A percentile compares a stretch with the other conserved stretches of the same genome.
Evolutionary conservation across 768 basidiomycete species (phyloP).

Genomic region (Phallus indusiatus): DNA sequence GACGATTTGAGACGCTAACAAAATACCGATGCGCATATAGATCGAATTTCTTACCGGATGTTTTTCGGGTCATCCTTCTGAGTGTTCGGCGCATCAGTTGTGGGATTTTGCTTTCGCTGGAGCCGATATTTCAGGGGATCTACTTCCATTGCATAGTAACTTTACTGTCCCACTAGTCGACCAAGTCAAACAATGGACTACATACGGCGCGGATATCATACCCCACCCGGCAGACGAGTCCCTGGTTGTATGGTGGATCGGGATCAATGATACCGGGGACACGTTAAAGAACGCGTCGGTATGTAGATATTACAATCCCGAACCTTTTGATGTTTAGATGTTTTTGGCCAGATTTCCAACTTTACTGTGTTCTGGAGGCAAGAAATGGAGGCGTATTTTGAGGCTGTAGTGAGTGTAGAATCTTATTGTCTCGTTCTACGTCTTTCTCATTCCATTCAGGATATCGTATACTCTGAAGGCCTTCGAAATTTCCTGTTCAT

Average conservation of each 20-base stretch:
- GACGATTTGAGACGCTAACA: neutral
- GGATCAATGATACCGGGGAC: slow-evolving; percentile 51
- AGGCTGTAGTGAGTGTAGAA: slow-evolving; percentile 32
- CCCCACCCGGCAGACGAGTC: slow-evolving; percentile 35
- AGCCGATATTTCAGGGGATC: slow-evolving; percentile 32
- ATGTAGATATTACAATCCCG: slow-evolving; percentile 1
- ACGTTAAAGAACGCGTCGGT: slow-evolving; percentile 28
- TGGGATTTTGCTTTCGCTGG: slow-evolving; percentile 53
- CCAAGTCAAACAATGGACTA: slow-evolving; percentile 40
- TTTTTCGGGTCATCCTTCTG: slow-evolving; percentile 32
- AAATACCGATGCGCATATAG: slow-evolving; percentile 17
- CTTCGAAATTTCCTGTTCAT: slow-evolving; percentile 39
- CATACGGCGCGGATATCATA: slow-evolving; percentile 34
- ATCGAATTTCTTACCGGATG: slow-evolving; percentile 47
- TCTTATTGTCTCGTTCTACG: neutral
- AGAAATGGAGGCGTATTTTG: slow-evolving; percentile 42
- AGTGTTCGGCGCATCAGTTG: slow-evolving; percentile 33
- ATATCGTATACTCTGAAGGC: slow-evolving; percentile 30
- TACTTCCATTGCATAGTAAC: slow-evolving; percentile 39
- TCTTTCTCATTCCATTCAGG: slow-evolving; percentile 18
- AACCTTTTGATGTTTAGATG: neutral
- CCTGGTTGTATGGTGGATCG: slow-evolving; percentile 48
- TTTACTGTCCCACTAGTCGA: slow-evolving; percentile 39
- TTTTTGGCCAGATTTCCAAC: slow-evolving; percentile 31
- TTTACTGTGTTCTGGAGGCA: slow-evolving; percentile 40